These are phyloP conservation scores for Globisporangium radiosum DNA, from an alignment of 352 stramenopile genomes.

Conservation along the genomic window DNA sequence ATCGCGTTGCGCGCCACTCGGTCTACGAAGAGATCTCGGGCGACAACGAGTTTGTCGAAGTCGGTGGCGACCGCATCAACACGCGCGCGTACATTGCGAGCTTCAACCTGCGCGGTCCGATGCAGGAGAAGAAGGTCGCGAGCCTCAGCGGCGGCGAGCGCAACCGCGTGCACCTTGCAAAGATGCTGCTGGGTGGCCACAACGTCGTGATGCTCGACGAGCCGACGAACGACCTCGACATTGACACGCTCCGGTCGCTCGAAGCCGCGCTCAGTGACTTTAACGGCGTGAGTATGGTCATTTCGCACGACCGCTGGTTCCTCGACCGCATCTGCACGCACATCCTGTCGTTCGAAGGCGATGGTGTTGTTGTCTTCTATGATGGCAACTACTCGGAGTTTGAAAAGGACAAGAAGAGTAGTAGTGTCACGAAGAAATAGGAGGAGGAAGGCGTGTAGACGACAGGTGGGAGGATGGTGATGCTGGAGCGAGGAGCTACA, in stretches of 20 bases:
- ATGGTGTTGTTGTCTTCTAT: conserved; percentile 72
- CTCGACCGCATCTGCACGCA: conserved; percentile 91
- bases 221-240: conserved; percentile 83
- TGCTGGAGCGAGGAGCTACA: no score
- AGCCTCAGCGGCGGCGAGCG: conserved; percentile 77
- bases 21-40: conserved; percentile 85
- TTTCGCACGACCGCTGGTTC: conserved; percentile 96
- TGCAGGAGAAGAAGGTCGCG: conserved; percentile 80
- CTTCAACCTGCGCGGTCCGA: conserved; percentile 77
- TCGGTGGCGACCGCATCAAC: conserved; percentile 73
- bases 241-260: conserved; percentile 83
- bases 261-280: conserved; percentile 84
- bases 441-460: neutral
- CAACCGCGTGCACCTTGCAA: conserved; percentile 82
- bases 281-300: conserved; percentile 91
- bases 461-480: neutral
- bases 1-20: conserved; percentile 48
- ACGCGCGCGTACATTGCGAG: conserved; percentile 81
- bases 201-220: conserved; percentile 88
- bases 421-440: conserved; percentile 11
- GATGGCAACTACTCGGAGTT: conserved; percentile 87
- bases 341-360: conserved; percentile 79
- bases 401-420: conserved; percentile 64
- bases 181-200: conserved; percentile 78
- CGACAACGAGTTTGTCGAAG: conserved; percentile 80